Percentiles rank a stretch among this genome's conserved stretches.
Conservation (phyloP, 192 early-diverging fungal genomes). For the Geranomyces michiganensis region DNA sequence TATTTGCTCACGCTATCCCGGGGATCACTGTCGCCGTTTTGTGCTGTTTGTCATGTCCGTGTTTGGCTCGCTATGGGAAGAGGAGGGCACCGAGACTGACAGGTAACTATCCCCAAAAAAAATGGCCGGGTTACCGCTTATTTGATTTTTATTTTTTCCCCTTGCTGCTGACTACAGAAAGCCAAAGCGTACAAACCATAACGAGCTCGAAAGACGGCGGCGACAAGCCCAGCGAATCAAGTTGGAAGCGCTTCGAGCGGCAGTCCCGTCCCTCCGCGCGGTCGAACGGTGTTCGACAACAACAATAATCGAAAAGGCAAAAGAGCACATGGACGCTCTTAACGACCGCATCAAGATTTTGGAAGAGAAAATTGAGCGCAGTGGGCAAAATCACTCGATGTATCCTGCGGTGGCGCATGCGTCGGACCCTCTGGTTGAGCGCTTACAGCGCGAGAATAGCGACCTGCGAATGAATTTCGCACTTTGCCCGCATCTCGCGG, state of each 20-base stretch:
- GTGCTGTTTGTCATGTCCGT: no score
- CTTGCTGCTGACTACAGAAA: not conserved
- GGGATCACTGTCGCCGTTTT: no score
- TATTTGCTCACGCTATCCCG: no score
- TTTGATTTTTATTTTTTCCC: no score
- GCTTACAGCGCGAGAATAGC: constrained; percentile 27
- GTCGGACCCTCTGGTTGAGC: constrained; percentile 22
- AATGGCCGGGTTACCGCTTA: no score
- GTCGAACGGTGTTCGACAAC: constrained; percentile 8
- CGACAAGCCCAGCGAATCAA: constrained; percentile 14
- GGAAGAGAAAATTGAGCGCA: constrained; percentile 9
- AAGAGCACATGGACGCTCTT: constrained; percentile 28
- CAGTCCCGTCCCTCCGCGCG: constrained; percentile 13
- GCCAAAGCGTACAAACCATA: constrained; percentile 25
- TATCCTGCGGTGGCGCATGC: not conserved
- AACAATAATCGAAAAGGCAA: constrained; percentile 28
- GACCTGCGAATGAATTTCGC: constrained; percentile 18
- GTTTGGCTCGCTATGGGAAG: no score
- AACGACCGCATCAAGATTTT: constrained; percentile 7
- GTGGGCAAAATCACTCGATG: not conserved
- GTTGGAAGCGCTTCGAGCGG: constrained; percentile 16
- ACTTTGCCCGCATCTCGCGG: no score
- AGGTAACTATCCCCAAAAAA: no score
- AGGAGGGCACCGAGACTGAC: no score
- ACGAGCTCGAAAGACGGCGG: constrained; percentile 33